These are phyloP conservation scores for Metschnikowia cubensis DNA, from an alignment of 805 yeast species.

Conservation along the genomic window DNA sequence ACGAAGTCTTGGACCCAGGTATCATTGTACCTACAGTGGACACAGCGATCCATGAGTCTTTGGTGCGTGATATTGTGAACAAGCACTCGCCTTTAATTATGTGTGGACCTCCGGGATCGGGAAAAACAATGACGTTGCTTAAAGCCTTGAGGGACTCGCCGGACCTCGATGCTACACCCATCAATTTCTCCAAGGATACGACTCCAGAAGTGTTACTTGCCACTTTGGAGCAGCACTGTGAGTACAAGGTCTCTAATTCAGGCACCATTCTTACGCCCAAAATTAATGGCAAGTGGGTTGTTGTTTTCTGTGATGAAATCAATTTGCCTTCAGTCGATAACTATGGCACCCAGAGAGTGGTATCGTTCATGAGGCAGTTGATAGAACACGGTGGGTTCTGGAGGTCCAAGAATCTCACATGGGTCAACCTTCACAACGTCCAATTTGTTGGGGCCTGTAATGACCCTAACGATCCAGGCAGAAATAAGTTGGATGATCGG, in stretches of 20 bases:
- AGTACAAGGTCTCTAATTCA: slow-evolving; percentile 46
- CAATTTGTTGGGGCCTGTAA: slow-evolving; percentile 96
- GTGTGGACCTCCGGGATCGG: slow-evolving; percentile 98
- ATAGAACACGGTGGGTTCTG: slow-evolving; percentile 76
- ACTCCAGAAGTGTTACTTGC: slow-evolving; percentile 56
- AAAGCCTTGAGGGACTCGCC: slow-evolving; percentile 59
- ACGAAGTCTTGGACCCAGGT: slow-evolving; percentile 57
- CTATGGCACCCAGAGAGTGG: slow-evolving; percentile 70
- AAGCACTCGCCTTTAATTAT: slow-evolving; percentile 61
- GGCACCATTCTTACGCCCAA: slow-evolving; percentile 60
- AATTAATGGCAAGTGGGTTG: slow-evolving; percentile 62
- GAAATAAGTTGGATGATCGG: slow-evolving; percentile 53
- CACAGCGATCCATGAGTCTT: slow-evolving; percentile 61
- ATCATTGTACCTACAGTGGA: slow-evolving; percentile 76
- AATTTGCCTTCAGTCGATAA: slow-evolving; percentile 72
- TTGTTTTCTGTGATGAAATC: slow-evolving; percentile 87
- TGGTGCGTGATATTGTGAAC: slow-evolving; percentile 53
- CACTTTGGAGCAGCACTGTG: slow-evolving; percentile 70
- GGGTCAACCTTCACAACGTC: slow-evolving; percentile 63
- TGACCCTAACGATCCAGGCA: slow-evolving; percentile 78
- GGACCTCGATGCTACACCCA: slow-evolving; percentile 54
- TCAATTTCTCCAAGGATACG: slow-evolving; percentile 83
- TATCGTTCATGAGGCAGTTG: slow-evolving; percentile 70
- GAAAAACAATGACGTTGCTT: slow-evolving; percentile 87
- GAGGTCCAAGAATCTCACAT: slow-evolving; percentile 52